Percentiles rank a stretch among this genome's conserved stretches.
Conservation (phyloP, 2,329 filamentous ascomycete genomes). For the Chalara sp. region DNA sequence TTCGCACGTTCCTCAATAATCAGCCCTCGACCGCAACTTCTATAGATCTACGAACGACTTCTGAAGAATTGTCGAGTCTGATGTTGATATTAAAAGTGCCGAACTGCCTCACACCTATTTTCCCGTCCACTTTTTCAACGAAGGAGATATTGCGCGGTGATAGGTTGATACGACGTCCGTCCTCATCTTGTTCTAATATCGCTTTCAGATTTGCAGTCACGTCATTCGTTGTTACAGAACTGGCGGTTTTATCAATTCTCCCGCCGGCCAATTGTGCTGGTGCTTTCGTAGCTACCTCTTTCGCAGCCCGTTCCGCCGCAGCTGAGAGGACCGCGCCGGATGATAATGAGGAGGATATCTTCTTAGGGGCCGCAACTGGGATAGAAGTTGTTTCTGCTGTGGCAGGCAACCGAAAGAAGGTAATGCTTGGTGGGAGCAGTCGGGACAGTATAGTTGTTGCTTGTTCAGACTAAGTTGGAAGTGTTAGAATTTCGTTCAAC, state of each 20-base stretch:
- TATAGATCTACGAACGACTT: slow-evolving; percentile 33
- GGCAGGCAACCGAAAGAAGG: slow-evolving; percentile 22
- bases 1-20: too few species aligned
- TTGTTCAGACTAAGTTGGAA: slow-evolving; percentile 16
- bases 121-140: slow-evolving; percentile 30
- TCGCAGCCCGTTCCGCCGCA: slow-evolving; percentile 29
- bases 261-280: not conserved
- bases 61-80: slow-evolving; percentile 37
- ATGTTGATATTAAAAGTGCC: slow-evolving; percentile 47
- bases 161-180: slow-evolving; percentile 42
- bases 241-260: slow-evolving; percentile 25
- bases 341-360: slow-evolving; percentile 21
- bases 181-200: slow-evolving; percentile 41
- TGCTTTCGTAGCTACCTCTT: slow-evolving; percentile 22
- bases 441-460: slow-evolving; percentile 16
- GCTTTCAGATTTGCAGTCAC: slow-evolving; percentile 40
- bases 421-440: slow-evolving; percentile 20
- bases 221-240: slow-evolving; percentile 47
- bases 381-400: slow-evolving; percentile 24
- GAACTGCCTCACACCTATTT: slow-evolving; percentile 42
- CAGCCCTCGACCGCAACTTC: slow-evolving; percentile 21
- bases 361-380: slow-evolving; percentile 25
- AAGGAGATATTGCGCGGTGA: slow-evolving; percentile 44
- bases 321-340: slow-evolving; percentile 22
- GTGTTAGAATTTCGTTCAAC: slow-evolving; percentile 6